phyloP scores from a whole-genome alignment of 192 early-diverging fungal genomes.

The Coemansia sp. region DNA sequence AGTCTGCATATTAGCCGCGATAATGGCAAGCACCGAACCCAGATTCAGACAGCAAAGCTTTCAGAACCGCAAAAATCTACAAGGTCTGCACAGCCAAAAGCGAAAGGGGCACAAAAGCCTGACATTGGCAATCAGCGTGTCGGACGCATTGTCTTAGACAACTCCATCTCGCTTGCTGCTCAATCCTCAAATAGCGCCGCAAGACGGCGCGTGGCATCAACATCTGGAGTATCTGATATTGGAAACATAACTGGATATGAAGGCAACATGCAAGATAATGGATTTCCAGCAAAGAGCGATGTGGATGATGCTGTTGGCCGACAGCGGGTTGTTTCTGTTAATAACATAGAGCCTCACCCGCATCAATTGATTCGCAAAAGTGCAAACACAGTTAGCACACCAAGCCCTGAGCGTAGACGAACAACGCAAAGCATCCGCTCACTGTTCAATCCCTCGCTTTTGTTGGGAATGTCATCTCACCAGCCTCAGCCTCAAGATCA shows the following conservation, averaged over 20 bases:
- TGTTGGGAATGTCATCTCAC: slow-evolving; percentile 8
- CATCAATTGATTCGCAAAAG: slow-evolving; percentile 13
- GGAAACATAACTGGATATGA: neutral
- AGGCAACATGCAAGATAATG: neutral
- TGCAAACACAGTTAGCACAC: slow-evolving; percentile 16
- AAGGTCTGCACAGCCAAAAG: neutral
- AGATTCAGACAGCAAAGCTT: neutral
- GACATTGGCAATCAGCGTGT: neutral
- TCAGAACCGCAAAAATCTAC: neutral
- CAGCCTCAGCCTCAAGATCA: neutral
- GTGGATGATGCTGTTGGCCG: neutral
- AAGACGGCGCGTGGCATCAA: neutral
- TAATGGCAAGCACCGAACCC: neutral
- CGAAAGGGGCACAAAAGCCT: neutral
- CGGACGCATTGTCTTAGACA: neutral
- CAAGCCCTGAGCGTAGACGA: slow-evolving; percentile 7
- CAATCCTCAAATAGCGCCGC: neutral
- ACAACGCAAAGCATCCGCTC: slow-evolving; percentile 42
- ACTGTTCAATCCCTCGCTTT: slow-evolving; percentile 23
- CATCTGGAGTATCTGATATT: neutral
- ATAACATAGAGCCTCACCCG: slow-evolving; percentile 1
- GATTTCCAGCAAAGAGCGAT: neutral
- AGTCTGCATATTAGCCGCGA: neutral
- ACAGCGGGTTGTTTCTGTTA: neutral
- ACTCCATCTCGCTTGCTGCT: neutral